phyloP scores from a whole-genome alignment of 163 green algal genomes.

The Scenedesmus sp. region DNA sequence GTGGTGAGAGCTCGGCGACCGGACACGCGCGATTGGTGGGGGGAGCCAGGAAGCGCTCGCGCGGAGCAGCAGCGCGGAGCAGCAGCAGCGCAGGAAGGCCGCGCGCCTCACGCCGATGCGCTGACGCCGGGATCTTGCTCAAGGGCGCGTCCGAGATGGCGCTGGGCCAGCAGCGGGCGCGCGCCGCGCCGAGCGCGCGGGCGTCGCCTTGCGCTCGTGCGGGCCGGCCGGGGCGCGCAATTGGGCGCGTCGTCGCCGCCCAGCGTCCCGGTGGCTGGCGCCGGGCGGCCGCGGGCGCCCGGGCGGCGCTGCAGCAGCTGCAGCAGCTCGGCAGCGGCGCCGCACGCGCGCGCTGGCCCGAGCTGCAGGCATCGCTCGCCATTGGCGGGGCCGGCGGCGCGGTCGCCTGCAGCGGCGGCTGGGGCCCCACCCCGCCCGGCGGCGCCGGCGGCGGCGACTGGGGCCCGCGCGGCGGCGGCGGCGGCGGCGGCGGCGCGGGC shows the following conservation, averaged over 20 bases:
- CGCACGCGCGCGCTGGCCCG: neutral
- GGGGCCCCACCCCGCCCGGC: conserved; percentile 10
- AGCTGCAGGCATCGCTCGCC: conserved; percentile 19
- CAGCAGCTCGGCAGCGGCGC: conserved; percentile 18
- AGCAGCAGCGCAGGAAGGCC: too few relatives aligned
- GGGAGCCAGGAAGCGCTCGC: too few relatives aligned
- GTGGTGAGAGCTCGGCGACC: too few relatives aligned
- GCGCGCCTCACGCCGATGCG: too few relatives aligned
- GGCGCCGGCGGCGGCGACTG: conserved; percentile 12
- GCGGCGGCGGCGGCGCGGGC: neutral
- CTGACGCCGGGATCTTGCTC: too few relatives aligned
- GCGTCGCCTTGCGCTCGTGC: neutral
- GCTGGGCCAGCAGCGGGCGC: too few relatives aligned
- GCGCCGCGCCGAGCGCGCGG: too few relatives aligned
- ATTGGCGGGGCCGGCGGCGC: conserved; percentile 25
- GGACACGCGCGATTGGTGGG: too few relatives aligned
- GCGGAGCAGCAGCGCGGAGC: too few relatives aligned
- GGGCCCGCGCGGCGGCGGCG: conserved; percentile 13
- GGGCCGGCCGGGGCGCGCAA: neutral
- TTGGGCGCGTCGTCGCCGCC: neutral
- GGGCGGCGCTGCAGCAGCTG: conserved; percentile 4
- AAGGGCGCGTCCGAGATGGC: too few relatives aligned
- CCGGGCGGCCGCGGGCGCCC: too few relatives aligned
- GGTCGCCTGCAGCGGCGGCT: conserved; percentile 13
- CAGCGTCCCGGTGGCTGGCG: too few relatives aligned